Conservation (phyloP, 129 eudicot genomes). For the Flaveria bidentis region DNA sequence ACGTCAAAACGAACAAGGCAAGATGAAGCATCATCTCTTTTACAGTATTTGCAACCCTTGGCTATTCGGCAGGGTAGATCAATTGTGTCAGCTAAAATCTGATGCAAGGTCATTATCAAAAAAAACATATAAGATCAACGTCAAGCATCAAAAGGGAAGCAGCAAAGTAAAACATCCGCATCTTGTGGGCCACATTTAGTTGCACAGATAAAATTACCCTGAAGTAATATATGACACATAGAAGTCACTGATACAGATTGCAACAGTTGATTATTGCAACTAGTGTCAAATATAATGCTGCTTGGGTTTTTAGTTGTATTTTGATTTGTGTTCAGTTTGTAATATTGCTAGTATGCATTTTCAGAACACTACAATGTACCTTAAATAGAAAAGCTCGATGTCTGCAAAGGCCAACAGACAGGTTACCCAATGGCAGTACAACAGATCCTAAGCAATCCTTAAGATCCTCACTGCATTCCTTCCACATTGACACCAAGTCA, state of each 20-base stretch:
- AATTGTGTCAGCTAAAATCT: conserved; percentile 78
- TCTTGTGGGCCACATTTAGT: conserved; percentile 22
- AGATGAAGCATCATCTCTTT: conserved; percentile 67
- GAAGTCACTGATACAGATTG: conserved; percentile 17
- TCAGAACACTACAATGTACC: conserved; percentile 42
- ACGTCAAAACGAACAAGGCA: conserved; percentile 77
- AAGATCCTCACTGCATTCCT: conserved; percentile 60
- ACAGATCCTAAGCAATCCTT: conserved; percentile 76
- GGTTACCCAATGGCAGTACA: conserved; percentile 83
- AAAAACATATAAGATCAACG: conserved; percentile 12
- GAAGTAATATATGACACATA: conserved; percentile 1
- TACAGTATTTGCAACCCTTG: conserved; percentile 80
- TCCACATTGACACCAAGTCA: conserved; percentile 61
- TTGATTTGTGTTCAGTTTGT: neutral
- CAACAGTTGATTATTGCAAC: neutral
- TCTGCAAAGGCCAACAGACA: conserved; percentile 74
- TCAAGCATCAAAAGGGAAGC: conserved; percentile 10
- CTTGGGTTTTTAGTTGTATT: conserved; percentile 9
- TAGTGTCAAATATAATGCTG: neutral
- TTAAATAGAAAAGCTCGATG: conserved; percentile 80
- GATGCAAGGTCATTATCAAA: conserved; percentile 16
- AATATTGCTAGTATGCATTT: conserved; percentile 2
- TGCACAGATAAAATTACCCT: neutral
- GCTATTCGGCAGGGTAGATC: conserved; percentile 92
- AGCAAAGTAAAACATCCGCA: neutral